A percentile compares a stretch with the other conserved stretches of the same genome.
These are phyloP conservation scores for Myriosclerotinia scirpicola DNA, from an alignment of 2,329 filamentous ascomycete genomes.

Conservation along the genomic window DNA sequence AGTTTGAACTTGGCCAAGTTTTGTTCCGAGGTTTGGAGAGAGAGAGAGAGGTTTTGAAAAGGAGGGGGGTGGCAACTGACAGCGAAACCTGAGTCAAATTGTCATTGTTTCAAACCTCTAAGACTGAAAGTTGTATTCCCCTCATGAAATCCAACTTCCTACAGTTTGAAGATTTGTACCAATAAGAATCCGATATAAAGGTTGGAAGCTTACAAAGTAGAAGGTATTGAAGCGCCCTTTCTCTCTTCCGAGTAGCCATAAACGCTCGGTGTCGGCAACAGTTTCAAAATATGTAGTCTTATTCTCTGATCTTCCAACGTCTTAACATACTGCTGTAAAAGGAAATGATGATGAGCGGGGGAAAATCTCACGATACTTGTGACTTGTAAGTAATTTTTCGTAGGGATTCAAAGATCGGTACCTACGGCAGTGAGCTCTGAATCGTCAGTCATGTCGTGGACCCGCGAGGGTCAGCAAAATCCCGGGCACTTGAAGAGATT, in stretches of 20 bases:
- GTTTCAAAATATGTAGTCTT: constrained; percentile 7
- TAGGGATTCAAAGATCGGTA: constrained; percentile 9
- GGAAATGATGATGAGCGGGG: constrained; percentile 11
- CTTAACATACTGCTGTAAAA: too few species aligned
- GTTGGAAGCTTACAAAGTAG: background rate
- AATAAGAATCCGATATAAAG: background rate
- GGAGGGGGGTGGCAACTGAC: constrained; percentile 2
- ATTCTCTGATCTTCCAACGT: too few species aligned
- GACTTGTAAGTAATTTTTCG: background rate
- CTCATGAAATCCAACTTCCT: background rate
- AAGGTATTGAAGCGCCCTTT: background rate
- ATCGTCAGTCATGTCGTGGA: background rate
- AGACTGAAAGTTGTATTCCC: background rate
- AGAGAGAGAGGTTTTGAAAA: background rate
- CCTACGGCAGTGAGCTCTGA: background rate
- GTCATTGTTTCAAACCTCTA: background rate
- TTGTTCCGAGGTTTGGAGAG: constrained; percentile 1
- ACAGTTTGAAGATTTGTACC: background rate
- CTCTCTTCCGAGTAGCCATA: background rate
- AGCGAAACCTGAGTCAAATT: constrained; percentile 6
- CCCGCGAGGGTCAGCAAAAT: background rate
- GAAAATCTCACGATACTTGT: constrained; percentile 15
- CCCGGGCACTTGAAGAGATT: constrained; percentile 19
- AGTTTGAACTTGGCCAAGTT: constrained; percentile 4
- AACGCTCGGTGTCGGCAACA: constrained; percentile 1